Evolutionary conservation across 2,329 filamentous ascomycete species (phyloP), one percentile per base, ranked within the genome.

Genomic region (Lasiodiplodia sp.): DNA sequence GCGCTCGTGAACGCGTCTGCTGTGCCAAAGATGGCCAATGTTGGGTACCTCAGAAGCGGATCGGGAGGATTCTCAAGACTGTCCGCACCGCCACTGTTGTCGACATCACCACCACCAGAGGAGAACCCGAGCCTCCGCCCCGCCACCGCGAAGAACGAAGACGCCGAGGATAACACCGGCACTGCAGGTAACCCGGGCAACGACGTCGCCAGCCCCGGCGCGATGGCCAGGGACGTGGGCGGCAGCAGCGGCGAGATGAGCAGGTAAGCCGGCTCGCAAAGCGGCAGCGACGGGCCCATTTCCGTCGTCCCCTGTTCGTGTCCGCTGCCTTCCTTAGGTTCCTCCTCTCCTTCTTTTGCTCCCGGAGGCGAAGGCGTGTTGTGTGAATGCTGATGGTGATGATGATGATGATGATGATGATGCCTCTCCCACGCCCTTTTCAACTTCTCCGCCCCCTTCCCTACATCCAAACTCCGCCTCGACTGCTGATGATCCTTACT

Each of bases 11-110:
- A 96, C 0, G 85, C 80, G 77, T 98, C 94, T 4, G 86, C 83
- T 63, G 90, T 88, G 1, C 94, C 95, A 75, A 90, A 97, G 0
- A 97, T 79, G 0, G 88, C 89, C 40, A 97, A 77, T 0, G 91
- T 91, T 5, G 66, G 66, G 58, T 76, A 72, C 47, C 72, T 74
- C 5, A 72, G 57, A 10, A 72, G 47, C 6, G 51, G 21, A 44
- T 70, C 64, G 31, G 23, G 23, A 4, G 23, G 23, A 4, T 4
- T 16, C 18, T 38, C 55, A 11, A 14, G 3, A 1, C 31, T 34
- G 14, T 3, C 10, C 18, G 12, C 28, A 38, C 21, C 21, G 1
- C 11, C 37, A 16, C 12, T 18, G 11, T 14, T 18, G 11, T 14
- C 21, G 4, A 5, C 55, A 38, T 31, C 55, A 6, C 34, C 34